phyloP scores from a whole-genome alignment of 257 asterid genomes.

The Coffea eugenioides region DNA sequence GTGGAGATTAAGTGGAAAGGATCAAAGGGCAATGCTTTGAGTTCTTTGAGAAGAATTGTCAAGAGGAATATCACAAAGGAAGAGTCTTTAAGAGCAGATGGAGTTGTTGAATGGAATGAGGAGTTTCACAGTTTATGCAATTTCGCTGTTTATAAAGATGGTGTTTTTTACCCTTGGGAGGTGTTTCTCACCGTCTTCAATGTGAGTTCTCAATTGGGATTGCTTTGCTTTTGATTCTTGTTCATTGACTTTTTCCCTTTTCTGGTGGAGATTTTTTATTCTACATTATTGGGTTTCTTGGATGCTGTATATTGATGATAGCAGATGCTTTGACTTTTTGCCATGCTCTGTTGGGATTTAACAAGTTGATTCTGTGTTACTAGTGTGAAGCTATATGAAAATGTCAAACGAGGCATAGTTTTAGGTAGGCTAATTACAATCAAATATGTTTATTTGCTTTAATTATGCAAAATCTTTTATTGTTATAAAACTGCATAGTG shows the following conservation, averaged over 20 bases:
- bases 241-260: neutral
- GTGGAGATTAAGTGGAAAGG: slow-evolving; percentile 79
- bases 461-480: neutral
- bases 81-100: slow-evolving; percentile 26
- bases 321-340: slow-evolving; percentile 1
- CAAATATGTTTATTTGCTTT: neutral
- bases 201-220: slow-evolving; percentile 41
- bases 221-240: neutral
- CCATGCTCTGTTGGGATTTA: neutral
- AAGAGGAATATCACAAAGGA: slow-evolving; percentile 62
- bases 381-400: neutral
- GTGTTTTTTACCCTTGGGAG: slow-evolving; percentile 63
- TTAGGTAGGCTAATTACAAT: neutral
- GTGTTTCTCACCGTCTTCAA: slow-evolving; percentile 51
- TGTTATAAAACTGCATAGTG: neutral
- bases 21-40: slow-evolving; percentile 43
- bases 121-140: slow-evolving; percentile 52
- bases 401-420: neutral
- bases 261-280: neutral
- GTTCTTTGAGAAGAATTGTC: slow-evolving; percentile 35
- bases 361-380: neutral
- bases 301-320: neutral
- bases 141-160: slow-evolving; percentile 41
- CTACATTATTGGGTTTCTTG: neutral
- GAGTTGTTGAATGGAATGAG: slow-evolving; percentile 58